Base-by-base conservation (phyloP, 2,329 filamentous ascomycete species). In the Alternaria panax region DNA sequence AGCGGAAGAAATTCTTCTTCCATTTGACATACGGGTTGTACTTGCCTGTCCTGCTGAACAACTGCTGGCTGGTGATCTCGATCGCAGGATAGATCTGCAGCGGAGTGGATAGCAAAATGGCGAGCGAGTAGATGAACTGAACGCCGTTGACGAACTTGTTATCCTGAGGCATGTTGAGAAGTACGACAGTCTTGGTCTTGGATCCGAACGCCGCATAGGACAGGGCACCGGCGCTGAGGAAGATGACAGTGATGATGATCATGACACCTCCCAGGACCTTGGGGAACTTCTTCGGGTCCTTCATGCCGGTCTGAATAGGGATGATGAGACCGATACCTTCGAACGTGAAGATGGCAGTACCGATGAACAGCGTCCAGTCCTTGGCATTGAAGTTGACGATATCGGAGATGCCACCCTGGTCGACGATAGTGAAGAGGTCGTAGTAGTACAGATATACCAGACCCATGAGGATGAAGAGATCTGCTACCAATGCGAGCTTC, bases 21-120 rank as follows among this genome's bases (percentile, higher is more conserved):
- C 95, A 99, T 83, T 99, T 99, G 83, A 99, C 96, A 75, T 92
- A 95, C 0, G 93, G 93, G 75, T 98, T 97, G 81, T 97, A 97
- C 80, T 99, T 99, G 69, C 95, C 93, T 63, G 93, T 97, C 74
- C 91, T 86, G 24, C 92, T 96, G 79, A 98, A 99, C 7, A 98
- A 84, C 67, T 93, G 92, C 70, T 96, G 97, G 80, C 96, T 93
- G 32, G 92, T 92, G 73, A 99, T 99, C 74, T 94, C 91, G 72
- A 99, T 98, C 42, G 95, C 95, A 0, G 95, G 95, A 84, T 98
- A 99, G 68, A 99, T 93, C 75, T 99, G 96, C 59, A 99, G 83
- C 6, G 95, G 95, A 0, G 95, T 99, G 34, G 92, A 97, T 11
- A 99, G 86, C 55, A 99, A 83, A 70, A 99, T 99, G n/a, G 95